Percentiles rank a stretch among this genome's conserved stretches.
phyloP scores from a whole-genome alignment of 1,139 yeast species.

The Scheffersomyces segobiensis region DNA sequence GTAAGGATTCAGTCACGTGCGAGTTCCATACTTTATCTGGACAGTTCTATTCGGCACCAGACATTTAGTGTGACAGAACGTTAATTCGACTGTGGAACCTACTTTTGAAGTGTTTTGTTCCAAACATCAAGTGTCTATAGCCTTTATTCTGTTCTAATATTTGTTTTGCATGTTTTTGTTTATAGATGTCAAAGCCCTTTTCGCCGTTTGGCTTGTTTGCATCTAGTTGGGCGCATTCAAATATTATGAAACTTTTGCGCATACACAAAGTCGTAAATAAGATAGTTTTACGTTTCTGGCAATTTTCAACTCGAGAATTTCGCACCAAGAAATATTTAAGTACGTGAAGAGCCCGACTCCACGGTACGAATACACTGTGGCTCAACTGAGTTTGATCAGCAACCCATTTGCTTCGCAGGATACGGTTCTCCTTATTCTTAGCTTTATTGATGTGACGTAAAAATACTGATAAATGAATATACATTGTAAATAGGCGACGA shows the following conservation, averaged over 20 bases:
- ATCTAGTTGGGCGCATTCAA: background rate
- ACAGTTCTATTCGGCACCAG: background rate
- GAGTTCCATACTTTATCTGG: background rate
- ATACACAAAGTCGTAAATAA: background rate
- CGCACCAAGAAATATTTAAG: background rate
- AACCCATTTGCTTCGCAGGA: background rate
- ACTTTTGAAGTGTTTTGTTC: too few relatives aligned
- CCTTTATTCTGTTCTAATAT: background rate
- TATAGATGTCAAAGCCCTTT: background rate
- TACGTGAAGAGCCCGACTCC: background rate
- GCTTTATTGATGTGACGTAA: background rate
- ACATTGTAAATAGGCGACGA: background rate
- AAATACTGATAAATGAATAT: background rate
- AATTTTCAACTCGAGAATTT: background rate
- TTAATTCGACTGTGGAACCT: background rate
- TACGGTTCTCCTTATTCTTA: background rate
- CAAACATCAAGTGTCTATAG: too few relatives aligned
- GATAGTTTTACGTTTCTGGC: background rate
- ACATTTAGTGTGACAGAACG: background rate
- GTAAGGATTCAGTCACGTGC: background rate
- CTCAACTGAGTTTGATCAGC: background rate
- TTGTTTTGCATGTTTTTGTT: too few relatives aligned
- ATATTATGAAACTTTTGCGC: background rate
- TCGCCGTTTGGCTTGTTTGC: background rate
- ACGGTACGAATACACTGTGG: background rate